Evolutionary conservation across 352 stramenopile genomes (phyloP).

Genomic region (Pythium phragmitis): DNA sequence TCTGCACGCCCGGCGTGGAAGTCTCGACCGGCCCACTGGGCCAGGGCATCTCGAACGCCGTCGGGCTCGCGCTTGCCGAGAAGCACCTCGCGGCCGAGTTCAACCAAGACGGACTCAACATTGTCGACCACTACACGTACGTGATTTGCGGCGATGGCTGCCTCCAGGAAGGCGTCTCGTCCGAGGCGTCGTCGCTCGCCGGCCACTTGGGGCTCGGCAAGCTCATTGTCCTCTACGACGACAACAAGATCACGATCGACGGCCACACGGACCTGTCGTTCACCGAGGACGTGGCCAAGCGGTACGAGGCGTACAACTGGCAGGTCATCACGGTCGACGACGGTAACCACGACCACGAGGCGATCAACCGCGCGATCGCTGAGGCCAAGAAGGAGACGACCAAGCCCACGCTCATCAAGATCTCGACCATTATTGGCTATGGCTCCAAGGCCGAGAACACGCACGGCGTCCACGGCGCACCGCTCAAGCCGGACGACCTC

Average conservation of each 20-base stretch:
- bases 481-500: slow-evolving; percentile 95
- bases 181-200: slow-evolving; percentile 95
- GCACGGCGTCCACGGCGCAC: slow-evolving; percentile 94
- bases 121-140: slow-evolving; percentile 99
- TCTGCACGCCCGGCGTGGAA: slow-evolving; percentile 93
- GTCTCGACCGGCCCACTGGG: slow-evolving; percentile 97
- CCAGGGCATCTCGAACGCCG: slow-evolving; percentile 97
- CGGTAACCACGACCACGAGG: slow-evolving; percentile 91
- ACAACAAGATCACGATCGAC: slow-evolving; percentile 99
- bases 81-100: slow-evolving; percentile 97
- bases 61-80: slow-evolving; percentile 97
- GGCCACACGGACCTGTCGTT: slow-evolving; percentile 95
- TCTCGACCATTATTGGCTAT: slow-evolving; percentile 96
- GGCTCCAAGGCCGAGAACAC: slow-evolving; percentile 94
- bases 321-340: slow-evolving; percentile 95
- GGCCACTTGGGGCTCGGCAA: slow-evolving; percentile 98
- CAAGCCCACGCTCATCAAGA: slow-evolving; percentile 99
- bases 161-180: slow-evolving; percentile 97
- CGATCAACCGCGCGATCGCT: slow-evolving; percentile 93
- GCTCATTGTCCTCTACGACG: slow-evolving; percentile 99
- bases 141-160: slow-evolving; percentile 99
- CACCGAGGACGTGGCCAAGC: slow-evolving; percentile 97
- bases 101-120: slow-evolving; percentile 94
- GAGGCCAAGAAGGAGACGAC: slow-evolving; percentile 93
- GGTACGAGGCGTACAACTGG: slow-evolving; percentile 99